Evolutionary conservation across 2,329 filamentous ascomycete genomes (phyloP).

Genomic region (Daldinia eschscholtzii): DNA sequence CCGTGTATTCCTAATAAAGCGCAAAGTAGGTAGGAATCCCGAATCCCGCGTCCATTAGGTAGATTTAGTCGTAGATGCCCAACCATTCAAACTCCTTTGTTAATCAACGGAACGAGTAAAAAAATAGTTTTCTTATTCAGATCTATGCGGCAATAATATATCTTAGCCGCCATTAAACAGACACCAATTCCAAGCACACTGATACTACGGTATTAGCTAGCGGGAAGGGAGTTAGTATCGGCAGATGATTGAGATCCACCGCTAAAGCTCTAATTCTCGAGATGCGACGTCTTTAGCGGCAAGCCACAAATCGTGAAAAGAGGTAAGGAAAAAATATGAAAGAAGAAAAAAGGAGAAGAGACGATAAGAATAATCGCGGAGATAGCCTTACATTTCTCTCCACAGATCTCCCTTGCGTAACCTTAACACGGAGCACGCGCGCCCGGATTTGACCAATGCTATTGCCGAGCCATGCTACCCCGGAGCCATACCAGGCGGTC

Average conservation of each 20-base stretch:
- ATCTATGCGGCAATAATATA: background rate
- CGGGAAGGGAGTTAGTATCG: background rate
- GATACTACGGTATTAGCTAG: background rate
- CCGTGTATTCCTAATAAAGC: background rate
- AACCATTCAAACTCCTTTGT: conserved; percentile 2
- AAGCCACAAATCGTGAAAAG: background rate
- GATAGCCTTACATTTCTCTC: conserved; percentile 19
- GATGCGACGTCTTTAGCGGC: background rate
- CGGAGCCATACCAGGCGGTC: conserved; percentile 33
- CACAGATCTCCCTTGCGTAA: conserved; percentile 29
- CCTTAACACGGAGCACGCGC: conserved; percentile 5
- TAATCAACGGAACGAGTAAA: conserved; percentile 1
- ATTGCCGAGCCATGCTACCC: conserved; percentile 29
- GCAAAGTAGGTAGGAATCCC: background rate
- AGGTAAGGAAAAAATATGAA: background rate
- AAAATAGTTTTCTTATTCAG: background rate
- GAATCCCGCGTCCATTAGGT: background rate
- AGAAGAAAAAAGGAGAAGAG: background rate
- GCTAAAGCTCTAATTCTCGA: background rate
- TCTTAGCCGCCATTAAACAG: background rate
- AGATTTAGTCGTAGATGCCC: background rate
- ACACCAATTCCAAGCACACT: background rate
- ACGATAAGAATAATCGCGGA: conserved; percentile 4
- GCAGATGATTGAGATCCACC: background rate
- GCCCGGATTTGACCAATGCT: conserved; percentile 11